phyloP scores from a whole-genome alignment of 2,329 filamentous ascomycete genomes.

The Phaeosphaeria sp. region DNA sequence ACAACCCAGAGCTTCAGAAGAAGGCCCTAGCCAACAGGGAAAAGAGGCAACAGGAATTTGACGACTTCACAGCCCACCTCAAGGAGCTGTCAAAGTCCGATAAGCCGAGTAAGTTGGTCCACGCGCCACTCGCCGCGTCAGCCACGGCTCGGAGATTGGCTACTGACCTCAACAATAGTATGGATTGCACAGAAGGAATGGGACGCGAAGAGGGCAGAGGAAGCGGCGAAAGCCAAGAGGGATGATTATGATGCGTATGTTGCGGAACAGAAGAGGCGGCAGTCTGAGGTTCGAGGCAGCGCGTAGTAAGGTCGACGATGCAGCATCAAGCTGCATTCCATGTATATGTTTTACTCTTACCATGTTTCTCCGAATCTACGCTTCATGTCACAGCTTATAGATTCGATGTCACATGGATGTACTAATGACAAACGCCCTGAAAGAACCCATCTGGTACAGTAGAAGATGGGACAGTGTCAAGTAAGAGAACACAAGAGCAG shows the following conservation, averaged over 20 bases:
- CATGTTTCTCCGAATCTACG: slow-evolving; percentile 27
- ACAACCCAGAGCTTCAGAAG: slow-evolving; percentile 94
- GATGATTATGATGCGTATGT: slow-evolving; percentile 40
- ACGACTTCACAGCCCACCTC: slow-evolving; percentile 81
- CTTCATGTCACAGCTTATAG: slow-evolving; percentile 9
- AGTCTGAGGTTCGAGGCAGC: slow-evolving; percentile 44
- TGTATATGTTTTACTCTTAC: background rate
- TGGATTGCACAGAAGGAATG: slow-evolving; percentile 46
- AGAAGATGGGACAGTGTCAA: too few species aligned
- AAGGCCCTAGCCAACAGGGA: slow-evolving; percentile 81
- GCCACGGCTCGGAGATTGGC: background rate
- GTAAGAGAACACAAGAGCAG: too few species aligned
- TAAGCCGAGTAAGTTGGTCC: slow-evolving; percentile 75
- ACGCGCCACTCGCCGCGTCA: background rate
- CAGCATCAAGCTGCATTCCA: background rate
- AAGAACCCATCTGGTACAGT: too few species aligned
- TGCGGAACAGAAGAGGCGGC: slow-evolving; percentile 40
- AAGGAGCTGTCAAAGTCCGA: slow-evolving; percentile 91
- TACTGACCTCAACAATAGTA: slow-evolving; percentile 32
- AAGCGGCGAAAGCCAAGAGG: slow-evolving; percentile 33
- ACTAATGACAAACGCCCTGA: too few species aligned
- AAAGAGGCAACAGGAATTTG: slow-evolving; percentile 82
- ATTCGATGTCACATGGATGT: too few species aligned
- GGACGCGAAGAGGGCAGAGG: slow-evolving; percentile 37
- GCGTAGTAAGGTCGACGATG: slow-evolving; percentile 26